A percentile compares a stretch with the other conserved stretches of the same genome.
Evolutionary conservation across 805 yeast genomes (phyloP).

Genomic region (Starmerella apis): DNA sequence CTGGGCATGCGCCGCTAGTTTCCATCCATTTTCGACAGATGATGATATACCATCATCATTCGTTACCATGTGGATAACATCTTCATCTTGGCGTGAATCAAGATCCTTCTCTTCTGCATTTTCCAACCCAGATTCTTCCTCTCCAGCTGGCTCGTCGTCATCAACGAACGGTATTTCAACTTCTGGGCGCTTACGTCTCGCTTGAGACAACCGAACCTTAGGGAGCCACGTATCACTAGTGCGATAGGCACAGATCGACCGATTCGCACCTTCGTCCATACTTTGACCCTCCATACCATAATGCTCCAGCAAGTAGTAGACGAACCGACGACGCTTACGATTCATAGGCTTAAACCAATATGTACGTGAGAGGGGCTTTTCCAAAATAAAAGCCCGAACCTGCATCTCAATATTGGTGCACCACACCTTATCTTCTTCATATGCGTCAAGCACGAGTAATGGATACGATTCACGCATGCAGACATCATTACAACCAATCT

Average conservation of each 20-base stretch:
- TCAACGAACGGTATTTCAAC: background rate
- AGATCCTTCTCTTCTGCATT: no score
- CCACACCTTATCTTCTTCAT: constrained; percentile 47
- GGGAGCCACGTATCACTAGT: constrained; percentile 19
- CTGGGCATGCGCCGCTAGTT: background rate
- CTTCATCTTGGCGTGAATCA: no score
- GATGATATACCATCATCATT: no score
- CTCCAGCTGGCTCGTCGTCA: background rate
- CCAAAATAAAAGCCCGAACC: constrained; percentile 41
- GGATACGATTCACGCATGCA: constrained; percentile 38
- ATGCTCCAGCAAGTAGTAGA: constrained; percentile 53
- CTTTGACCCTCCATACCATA: constrained; percentile 57
- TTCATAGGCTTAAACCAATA: constrained; percentile 66
- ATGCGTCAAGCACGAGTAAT: constrained; percentile 38
- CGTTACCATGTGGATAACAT: no score
- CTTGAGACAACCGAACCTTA: constrained; percentile 7
- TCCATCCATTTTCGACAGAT: no score
- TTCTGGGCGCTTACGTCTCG: constrained; percentile 12
- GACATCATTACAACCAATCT: constrained; percentile 41
- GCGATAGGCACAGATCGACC: constrained; percentile 31
- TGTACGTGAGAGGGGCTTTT: constrained; percentile 32
- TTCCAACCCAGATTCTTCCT: background rate
- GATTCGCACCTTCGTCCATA: constrained; percentile 67
- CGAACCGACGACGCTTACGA: constrained; percentile 54
- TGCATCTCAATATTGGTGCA: constrained; percentile 49